Evolutionary conservation across 441 rosid genomes (phyloP).

Genomic region (Populus hybrid): DNA sequence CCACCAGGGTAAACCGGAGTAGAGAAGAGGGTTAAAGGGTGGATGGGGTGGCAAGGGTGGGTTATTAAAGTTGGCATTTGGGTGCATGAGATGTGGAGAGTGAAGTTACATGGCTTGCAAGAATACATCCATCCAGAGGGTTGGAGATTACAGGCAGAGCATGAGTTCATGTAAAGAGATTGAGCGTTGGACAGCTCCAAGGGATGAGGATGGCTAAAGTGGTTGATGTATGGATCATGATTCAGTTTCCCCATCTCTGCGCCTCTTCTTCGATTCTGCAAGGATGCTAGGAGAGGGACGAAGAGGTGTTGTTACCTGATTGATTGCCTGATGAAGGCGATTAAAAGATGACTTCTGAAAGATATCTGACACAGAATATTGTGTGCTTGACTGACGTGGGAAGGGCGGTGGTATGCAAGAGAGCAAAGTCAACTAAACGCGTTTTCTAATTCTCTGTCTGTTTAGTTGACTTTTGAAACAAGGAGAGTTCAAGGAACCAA

Average conservation of each 20-base stretch:
- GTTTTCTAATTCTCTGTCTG: not conserved
- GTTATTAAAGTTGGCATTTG: slow-evolving; percentile 33
- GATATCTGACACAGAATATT: not conserved
- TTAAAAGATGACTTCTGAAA: not conserved
- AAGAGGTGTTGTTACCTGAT: not conserved
- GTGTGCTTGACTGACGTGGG: not conserved
- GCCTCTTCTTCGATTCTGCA: not conserved
- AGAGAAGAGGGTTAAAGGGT: slow-evolving; percentile 34
- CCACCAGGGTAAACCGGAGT: slow-evolving; percentile 30
- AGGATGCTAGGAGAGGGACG: not conserved
- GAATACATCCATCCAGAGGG: slow-evolving; percentile 34
- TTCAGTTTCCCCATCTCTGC: slow-evolving; percentile 28
- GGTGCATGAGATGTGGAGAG: slow-evolving; percentile 35
- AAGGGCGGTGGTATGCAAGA: not conserved
- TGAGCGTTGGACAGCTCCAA: slow-evolving; percentile 32
- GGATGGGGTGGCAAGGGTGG: slow-evolving; percentile 42
- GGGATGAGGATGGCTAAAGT: slow-evolving; percentile 44
- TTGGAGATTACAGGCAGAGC: slow-evolving; percentile 31
- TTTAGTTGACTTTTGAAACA: not conserved
- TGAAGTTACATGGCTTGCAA: slow-evolving; percentile 36
- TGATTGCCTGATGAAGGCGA: not conserved
- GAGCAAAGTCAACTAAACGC: not conserved
- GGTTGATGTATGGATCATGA: slow-evolving; percentile 28
- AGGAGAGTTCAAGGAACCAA: not conserved
- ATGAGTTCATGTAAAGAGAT: slow-evolving; percentile 14